Evolutionary conservation across 2,329 filamentous ascomycete genomes (phyloP).

Genomic region (Stemphylium beticola): DNA sequence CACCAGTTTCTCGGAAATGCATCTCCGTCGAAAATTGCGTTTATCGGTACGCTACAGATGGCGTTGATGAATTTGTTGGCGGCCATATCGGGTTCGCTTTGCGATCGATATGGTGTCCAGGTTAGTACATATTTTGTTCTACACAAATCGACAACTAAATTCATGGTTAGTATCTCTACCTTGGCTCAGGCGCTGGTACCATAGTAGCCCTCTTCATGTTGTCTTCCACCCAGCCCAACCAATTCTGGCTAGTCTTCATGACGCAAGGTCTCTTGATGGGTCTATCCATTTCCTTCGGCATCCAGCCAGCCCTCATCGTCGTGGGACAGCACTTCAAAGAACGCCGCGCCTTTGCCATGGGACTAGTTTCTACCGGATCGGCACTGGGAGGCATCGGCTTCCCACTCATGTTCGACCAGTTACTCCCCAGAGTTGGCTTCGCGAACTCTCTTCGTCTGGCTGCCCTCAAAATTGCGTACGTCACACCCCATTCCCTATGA

Average conservation of each 20-base stretch:
- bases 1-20: constrained; percentile 41
- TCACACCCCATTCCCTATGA: not conserved
- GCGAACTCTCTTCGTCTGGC: constrained; percentile 67
- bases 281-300: constrained; percentile 50
- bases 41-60: constrained; percentile 53
- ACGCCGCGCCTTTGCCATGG: constrained; percentile 52
- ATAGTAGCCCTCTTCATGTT: constrained; percentile 29
- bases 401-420: constrained; percentile 61
- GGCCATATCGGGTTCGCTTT: constrained; percentile 66
- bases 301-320: constrained; percentile 51
- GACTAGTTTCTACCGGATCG: constrained; percentile 51
- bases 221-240: constrained; percentile 29
- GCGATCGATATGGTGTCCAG: constrained; percentile 66
- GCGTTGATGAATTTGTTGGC: constrained; percentile 60
- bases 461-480: constrained; percentile 57
- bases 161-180: constrained; percentile 35
- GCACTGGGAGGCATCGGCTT: constrained; percentile 59
- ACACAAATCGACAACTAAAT: not conserved
- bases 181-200: constrained; percentile 33
- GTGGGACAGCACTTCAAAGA: constrained; percentile 54
- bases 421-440: constrained; percentile 64
- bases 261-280: constrained; percentile 55
- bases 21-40: constrained; percentile 47
- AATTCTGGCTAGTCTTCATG: constrained; percentile 53
- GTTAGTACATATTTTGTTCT: constrained; percentile 36